These are phyloP conservation scores for Cerrena zonata DNA, from an alignment of 1,284 basidiomycete species.

Conservation along the genomic window DNA sequence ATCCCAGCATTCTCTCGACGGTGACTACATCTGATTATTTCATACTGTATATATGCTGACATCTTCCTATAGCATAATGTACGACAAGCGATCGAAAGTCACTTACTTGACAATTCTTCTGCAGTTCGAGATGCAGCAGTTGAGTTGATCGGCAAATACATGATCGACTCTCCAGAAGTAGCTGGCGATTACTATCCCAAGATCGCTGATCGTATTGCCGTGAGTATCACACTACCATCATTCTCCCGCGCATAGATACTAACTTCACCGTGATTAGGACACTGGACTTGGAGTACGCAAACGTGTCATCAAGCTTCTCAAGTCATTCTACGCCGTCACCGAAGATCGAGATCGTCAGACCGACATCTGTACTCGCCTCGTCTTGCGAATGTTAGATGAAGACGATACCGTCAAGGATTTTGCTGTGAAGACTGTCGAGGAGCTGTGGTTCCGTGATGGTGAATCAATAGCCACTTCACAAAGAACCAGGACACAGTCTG, in stretches of 20 bases:
- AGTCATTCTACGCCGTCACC: conserved; percentile 70
- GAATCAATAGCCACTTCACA: conserved; percentile 32
- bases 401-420: conserved; percentile 91
- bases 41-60: conserved; percentile 4
- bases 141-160: conserved; percentile 91
- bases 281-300: conserved; percentile 90
- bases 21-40: conserved; percentile 38
- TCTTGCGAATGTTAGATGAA: conserved; percentile 82
- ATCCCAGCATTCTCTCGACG: conserved; percentile 73
- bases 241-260: neutral
- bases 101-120: conserved; percentile 84
- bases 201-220: conserved; percentile 83
- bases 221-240: conserved; percentile 39
- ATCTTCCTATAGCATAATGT: conserved; percentile 55
- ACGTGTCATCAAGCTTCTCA: conserved; percentile 89
- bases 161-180: conserved; percentile 80
- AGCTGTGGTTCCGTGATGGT: conserved; percentile 74
- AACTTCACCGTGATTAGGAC: conserved; percentile 55
- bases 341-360: conserved; percentile 56
- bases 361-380: conserved; percentile 81
- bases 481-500: conserved; percentile 22
- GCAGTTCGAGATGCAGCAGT: conserved; percentile 94
- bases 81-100: conserved; percentile 77
- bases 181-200: conserved; percentile 81
- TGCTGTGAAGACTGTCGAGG: conserved; percentile 81